These are phyloP conservation scores for Naganishia randhawae DNA, from an alignment of 768 basidiomycete genomes.

Conservation along the genomic window DNA sequence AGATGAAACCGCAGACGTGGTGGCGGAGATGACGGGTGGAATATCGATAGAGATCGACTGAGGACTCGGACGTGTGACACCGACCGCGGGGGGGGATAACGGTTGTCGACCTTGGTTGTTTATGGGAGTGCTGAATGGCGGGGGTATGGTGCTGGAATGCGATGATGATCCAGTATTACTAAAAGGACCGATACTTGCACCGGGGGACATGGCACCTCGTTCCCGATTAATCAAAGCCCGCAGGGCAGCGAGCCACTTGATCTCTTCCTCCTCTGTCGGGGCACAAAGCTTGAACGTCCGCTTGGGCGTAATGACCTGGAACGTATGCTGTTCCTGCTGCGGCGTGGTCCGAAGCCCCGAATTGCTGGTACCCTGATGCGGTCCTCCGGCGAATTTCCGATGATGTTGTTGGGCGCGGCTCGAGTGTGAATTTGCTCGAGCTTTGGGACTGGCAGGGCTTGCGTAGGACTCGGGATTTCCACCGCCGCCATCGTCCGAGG, in stretches of 20 bases:
- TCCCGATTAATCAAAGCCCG: slow-evolving; percentile 73
- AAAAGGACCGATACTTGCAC: neutral
- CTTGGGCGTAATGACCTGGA: slow-evolving; percentile 95
- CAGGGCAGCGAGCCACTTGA: slow-evolving; percentile 93
- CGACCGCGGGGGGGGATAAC: slow-evolving; percentile 2
- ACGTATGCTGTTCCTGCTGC: slow-evolving; percentile 59
- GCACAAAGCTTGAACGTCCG: slow-evolving; percentile 83
- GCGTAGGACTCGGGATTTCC: slow-evolving; percentile 10
- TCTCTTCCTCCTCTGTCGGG: slow-evolving; percentile 94
- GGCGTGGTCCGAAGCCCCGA: neutral
- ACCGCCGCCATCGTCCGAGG: slow-evolving; percentile 42
- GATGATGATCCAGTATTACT: slow-evolving; percentile 10
- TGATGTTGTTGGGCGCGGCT: neutral
- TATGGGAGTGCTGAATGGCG: too few species aligned
- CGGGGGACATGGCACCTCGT: slow-evolving; percentile 29
- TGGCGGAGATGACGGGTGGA: neutral
- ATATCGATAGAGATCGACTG: neutral
- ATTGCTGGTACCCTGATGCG: neutral
- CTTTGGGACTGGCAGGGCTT: slow-evolving; percentile 22
- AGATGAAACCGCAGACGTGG: neutral
- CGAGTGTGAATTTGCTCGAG: neutral
- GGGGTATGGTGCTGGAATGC: slow-evolving; percentile 9
- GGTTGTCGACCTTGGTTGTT: slow-evolving; percentile 3
- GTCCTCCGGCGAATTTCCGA: neutral
- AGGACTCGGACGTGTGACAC: slow-evolving; percentile 11